phyloP scores from a whole-genome alignment of 441 rosid genomes.

The Manihot esculenta region DNA sequence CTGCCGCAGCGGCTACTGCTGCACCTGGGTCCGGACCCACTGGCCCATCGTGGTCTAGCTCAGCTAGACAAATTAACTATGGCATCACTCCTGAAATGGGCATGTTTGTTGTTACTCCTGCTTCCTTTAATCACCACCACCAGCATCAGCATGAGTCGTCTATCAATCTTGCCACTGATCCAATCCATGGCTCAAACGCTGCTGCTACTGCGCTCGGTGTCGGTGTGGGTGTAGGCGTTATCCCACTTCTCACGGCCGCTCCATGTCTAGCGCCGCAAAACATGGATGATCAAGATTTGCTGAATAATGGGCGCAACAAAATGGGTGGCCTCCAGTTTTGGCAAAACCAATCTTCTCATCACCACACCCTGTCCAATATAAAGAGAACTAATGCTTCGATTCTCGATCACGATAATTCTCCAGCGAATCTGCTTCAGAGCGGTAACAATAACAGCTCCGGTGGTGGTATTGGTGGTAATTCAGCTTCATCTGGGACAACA shows the following conservation, averaged over 20 bases:
- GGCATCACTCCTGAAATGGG: conserved; percentile 71
- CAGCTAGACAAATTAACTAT: conserved; percentile 46
- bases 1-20: conserved; percentile 33
- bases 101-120: conserved; percentile 77
- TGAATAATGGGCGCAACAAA: conserved; percentile 38
- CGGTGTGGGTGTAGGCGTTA: conserved; percentile 73
- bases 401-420: conserved; percentile 36
- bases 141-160: conserved; percentile 40
- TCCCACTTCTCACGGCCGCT: conserved; percentile 67
- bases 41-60: conserved; percentile 42
- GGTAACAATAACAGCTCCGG: conserved; percentile 18
- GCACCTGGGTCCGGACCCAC: conserved; percentile 34
- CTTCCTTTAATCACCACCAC: conserved; percentile 51
- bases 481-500: conserved; percentile 40
- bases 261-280: conserved; percentile 46
- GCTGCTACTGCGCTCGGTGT: conserved; percentile 55
- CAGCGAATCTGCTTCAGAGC: conserved; percentile 32
- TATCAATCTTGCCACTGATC: conserved; percentile 31
- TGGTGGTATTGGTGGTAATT: conserved; percentile 35
- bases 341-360: conserved; percentile 55
- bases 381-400: conserved; percentile 20
- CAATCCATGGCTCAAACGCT: conserved; percentile 40
- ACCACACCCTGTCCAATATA: conserved; percentile 17
- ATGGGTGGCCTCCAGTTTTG: conserved; percentile 57
- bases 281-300: conserved; percentile 52